Conservation (phyloP, 176 grass and related monocot genomes). For the Bolboschoenus planiculmis region DNA sequence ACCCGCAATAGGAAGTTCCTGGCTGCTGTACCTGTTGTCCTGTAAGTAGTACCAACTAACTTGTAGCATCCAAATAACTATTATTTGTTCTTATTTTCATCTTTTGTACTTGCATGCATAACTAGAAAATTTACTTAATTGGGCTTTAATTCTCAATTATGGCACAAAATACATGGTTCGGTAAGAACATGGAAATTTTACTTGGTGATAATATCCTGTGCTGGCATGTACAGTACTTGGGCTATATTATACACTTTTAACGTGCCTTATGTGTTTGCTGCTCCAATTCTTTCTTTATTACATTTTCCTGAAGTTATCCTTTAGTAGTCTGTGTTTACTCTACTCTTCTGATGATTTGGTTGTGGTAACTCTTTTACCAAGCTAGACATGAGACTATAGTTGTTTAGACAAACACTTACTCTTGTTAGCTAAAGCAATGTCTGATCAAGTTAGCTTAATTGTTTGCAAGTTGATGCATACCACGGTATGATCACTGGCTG, state of each 20-base stretch:
- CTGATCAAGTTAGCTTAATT: neutral
- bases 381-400: neutral
- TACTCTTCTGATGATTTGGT: neutral
- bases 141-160: neutral
- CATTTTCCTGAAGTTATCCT: neutral
- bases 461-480: neutral
- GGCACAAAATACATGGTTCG: neutral
- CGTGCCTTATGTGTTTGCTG: neutral
- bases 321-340: neutral
- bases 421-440: conserved; percentile 1
- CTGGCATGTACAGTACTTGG: neutral
- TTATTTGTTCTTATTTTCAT: neutral
- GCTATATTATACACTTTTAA: neutral
- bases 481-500: neutral
- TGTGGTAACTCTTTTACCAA: neutral
- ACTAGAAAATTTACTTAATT: neutral
- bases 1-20: conserved; percentile 36
- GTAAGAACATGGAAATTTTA: neutral
- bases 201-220: neutral
- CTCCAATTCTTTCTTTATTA: neutral
- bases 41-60: conserved; percentile 22
- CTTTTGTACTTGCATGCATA: neutral
- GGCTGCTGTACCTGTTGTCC: conserved; percentile 28
- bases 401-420: neutral
- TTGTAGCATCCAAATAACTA: neutral